Conservation (phyloP, 257 asterid genomes). For the Leptodermis oblonga region DNA sequence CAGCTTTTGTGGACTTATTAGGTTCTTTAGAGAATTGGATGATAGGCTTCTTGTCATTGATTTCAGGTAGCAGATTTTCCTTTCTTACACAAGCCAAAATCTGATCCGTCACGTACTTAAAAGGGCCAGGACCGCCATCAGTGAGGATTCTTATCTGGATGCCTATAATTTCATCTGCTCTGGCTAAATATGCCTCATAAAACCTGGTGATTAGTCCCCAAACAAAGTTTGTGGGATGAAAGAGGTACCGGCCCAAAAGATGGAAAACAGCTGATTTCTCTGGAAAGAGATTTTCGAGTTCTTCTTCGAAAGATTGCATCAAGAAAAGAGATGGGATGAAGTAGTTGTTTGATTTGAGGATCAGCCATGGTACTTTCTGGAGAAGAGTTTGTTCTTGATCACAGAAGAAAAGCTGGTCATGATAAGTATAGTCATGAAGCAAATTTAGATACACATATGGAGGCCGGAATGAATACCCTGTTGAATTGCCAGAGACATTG, state of each 20-base stretch:
- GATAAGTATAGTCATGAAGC: conserved; percentile 54
- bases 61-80: conserved; percentile 49
- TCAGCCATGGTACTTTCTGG: conserved; percentile 52
- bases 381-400: conserved; percentile 48
- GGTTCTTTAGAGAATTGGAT: conserved; percentile 16
- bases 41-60: conserved; percentile 22
- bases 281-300: conserved; percentile 51
- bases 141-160: conserved; percentile 62
- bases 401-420: conserved; percentile 71
- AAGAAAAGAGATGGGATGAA: conserved; percentile 68
- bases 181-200: conserved; percentile 53
- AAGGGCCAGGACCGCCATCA: conserved; percentile 30
- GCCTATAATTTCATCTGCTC: conserved; percentile 55
- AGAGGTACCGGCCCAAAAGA: conserved; percentile 61
- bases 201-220: conserved; percentile 74
- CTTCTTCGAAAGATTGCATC: conserved; percentile 53
- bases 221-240: conserved; percentile 71
- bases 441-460: conserved; percentile 59
- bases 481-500: too few relatives aligned
- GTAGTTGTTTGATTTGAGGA: conserved; percentile 60
- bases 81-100: conserved; percentile 48
- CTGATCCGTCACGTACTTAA: conserved; percentile 53
- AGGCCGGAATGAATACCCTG: conserved; percentile 13
- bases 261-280: conserved; percentile 71
- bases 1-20: conserved; percentile 40